These are phyloP conservation scores for Xylaria sp. DNA, from an alignment of 2,329 filamentous ascomycete genomes.

Conservation along the genomic window DNA sequence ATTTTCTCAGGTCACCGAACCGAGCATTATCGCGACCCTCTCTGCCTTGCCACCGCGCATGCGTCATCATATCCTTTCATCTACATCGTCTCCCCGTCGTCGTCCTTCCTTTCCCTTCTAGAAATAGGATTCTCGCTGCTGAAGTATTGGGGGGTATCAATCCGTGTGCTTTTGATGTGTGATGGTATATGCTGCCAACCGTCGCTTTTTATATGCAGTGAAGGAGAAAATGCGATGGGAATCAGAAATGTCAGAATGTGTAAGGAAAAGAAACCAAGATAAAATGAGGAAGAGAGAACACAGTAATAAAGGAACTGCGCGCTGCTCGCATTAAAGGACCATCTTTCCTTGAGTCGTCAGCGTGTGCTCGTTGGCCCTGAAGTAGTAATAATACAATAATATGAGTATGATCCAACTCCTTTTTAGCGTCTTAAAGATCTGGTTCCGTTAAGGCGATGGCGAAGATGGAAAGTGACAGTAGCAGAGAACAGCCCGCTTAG, in stretches of 20 bases:
- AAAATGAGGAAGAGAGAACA: neutral
- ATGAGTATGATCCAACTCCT: slow-evolving; percentile 18
- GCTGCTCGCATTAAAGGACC: neutral
- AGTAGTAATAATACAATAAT: slow-evolving; percentile 9
- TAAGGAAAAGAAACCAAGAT: neutral
- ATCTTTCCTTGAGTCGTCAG: neutral
- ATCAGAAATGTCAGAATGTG: too few relatives aligned
- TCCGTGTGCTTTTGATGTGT: slow-evolving; percentile 18
- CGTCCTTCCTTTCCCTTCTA: neutral
- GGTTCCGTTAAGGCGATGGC: neutral
- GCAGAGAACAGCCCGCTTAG: neutral
- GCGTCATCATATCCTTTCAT: neutral
- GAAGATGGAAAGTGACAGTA: neutral
- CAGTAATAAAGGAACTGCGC: neutral
- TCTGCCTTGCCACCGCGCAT: neutral
- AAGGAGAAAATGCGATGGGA: slow-evolving; percentile 3
- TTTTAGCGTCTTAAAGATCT: slow-evolving; percentile 1
- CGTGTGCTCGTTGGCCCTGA: neutral
- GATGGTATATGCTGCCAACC: slow-evolving; percentile 13
- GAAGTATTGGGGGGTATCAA: slow-evolving; percentile 13
- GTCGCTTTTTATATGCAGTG: slow-evolving; percentile 18
- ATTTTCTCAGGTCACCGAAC: neutral
- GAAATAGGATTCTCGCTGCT: slow-evolving; percentile 7
- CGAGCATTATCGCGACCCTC: neutral
- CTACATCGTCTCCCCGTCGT: neutral